Percentiles rank a stretch among this genome's conserved stretches.
Conservation (phyloP, 2,329 filamentous ascomycete species). For the Lecanicillium sp. region DNA sequence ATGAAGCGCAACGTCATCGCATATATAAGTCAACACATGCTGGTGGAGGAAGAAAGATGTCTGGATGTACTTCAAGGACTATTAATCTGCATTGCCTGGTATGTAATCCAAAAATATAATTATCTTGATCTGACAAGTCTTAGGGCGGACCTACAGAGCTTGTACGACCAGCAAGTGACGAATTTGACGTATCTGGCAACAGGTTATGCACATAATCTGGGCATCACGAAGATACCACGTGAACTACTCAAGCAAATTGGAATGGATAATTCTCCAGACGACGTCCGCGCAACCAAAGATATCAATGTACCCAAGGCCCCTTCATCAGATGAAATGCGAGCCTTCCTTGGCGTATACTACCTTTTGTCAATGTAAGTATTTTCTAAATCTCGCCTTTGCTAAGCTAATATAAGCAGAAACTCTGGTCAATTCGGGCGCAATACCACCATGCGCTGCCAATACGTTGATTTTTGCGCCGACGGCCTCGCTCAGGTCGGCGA, state of each 20-base stretch:
- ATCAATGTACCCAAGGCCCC: conserved; percentile 20
- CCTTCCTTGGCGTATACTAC: conserved; percentile 35
- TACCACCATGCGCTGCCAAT: conserved; percentile 26
- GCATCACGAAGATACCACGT: conserved; percentile 23
- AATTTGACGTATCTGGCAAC: conserved; percentile 35
- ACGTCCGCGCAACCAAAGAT: conserved; percentile 15
- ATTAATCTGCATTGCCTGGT: conserved; percentile 42
- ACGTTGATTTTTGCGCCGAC: conserved; percentile 29
- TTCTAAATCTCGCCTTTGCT: not conserved
- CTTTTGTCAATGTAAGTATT: conserved; percentile 32
- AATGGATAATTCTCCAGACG: conserved; percentile 12
- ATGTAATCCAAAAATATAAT: conserved; percentile 13
- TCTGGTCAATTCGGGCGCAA: conserved; percentile 31
- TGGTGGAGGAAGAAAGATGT: conserved; percentile 35
- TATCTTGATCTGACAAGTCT: not conserved
- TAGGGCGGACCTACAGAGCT: conserved; percentile 31
- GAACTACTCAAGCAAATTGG: conserved; percentile 13
- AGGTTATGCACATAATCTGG: conserved; percentile 36
- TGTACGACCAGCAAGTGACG: conserved; percentile 30
- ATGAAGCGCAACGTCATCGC: conserved; percentile 37
- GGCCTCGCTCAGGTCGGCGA: conserved; percentile 23
- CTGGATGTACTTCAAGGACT: conserved; percentile 42
- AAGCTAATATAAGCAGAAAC: conserved; percentile 23
- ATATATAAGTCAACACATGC: conserved; percentile 35
- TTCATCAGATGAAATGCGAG: conserved; percentile 32